Percentiles rank a stretch among this genome's conserved stretches.
These are phyloP conservation scores for Cystoderma amianthinum DNA, from an alignment of 768 basidiomycete genomes.

Conservation along the genomic window DNA sequence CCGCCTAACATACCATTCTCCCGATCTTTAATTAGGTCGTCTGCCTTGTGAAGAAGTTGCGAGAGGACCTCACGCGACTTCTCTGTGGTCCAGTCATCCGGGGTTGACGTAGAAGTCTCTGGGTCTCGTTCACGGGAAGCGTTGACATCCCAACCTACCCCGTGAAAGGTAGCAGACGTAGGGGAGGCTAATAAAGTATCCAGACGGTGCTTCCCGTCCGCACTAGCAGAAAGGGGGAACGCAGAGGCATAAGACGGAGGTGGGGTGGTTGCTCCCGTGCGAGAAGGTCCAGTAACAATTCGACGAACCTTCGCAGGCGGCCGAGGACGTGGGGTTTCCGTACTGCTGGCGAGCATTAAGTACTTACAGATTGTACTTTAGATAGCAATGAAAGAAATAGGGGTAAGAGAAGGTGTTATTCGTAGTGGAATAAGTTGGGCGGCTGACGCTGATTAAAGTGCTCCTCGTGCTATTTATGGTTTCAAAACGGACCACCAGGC, in stretches of 20 bases:
- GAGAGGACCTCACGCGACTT: constrained; percentile 70
- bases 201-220: background rate
- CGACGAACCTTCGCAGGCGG: constrained; percentile 67
- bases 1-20: constrained; percentile 53
- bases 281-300: constrained; percentile 18
- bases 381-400: too few species aligned
- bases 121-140: constrained; percentile 9
- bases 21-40: constrained; percentile 67
- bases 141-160: constrained; percentile 18
- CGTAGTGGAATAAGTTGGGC: too few species aligned
- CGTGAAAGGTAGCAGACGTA: constrained; percentile 25
- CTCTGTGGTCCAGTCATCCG: constrained; percentile 56
- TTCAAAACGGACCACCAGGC: too few species aligned
- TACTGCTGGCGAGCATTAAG: constrained; percentile 27
- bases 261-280: constrained; percentile 28
- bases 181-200: constrained; percentile 29
- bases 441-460: too few species aligned
- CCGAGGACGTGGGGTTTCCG: constrained; percentile 55
- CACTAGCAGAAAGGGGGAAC: constrained; percentile 20
- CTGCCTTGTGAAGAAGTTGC: constrained; percentile 63
- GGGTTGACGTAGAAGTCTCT: constrained; percentile 10
- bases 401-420: too few species aligned
- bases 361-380: too few species aligned
- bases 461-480: too few species aligned
- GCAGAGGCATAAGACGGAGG: constrained; percentile 51